Percentiles rank a stretch among this genome's conserved stretches.
phyloP scores from a whole-genome alignment of 2,329 filamentous ascomycete genomes.

The Sclerotiophoma versabilis region DNA sequence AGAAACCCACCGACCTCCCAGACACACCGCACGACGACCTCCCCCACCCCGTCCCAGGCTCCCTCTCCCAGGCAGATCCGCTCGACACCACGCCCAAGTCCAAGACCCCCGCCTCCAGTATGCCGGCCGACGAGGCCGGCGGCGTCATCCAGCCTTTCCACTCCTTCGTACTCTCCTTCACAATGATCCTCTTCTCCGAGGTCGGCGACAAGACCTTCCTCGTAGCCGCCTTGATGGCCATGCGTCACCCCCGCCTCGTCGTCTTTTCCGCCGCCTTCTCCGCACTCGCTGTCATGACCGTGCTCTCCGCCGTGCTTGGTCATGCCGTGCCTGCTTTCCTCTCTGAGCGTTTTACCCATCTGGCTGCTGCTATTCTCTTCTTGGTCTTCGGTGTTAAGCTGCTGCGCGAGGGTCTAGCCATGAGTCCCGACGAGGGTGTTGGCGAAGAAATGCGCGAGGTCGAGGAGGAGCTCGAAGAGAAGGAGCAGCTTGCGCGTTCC shows the following conservation, averaged over 20 bases:
- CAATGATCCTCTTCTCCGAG: conserved; percentile 97
- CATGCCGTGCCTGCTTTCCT: conserved; percentile 91
- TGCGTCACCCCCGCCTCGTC: conserved; percentile 92
- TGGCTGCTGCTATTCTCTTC: conserved; percentile 85
- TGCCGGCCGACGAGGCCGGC: conserved; percentile 55
- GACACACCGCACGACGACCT: conserved; percentile 74
- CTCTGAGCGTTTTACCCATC: conserved; percentile 87
- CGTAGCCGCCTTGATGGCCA: conserved; percentile 96
- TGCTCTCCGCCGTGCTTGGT: conserved; percentile 89
- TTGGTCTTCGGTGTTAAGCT: conserved; percentile 87
- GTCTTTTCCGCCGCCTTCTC: conserved; percentile 96
- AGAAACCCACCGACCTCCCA: conserved; percentile 85
- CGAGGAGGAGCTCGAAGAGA: conserved; percentile 90
- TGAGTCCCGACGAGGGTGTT: conserved; percentile 89
- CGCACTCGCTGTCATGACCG: conserved; percentile 91
- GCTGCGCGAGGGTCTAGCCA: conserved; percentile 83
- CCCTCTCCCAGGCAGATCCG: conserved; percentile 70
- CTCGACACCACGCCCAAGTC: conserved; percentile 40
- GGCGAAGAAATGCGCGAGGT: conserved; percentile 98
- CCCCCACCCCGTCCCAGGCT: conserved; percentile 70
- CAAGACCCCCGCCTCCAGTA: conserved; percentile 34
- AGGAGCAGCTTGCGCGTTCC: conserved; percentile 78
- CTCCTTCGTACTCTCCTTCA: conserved; percentile 89
- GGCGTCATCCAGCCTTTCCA: conserved; percentile 81
- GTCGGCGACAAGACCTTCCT: conserved; percentile 99